phyloP scores from a whole-genome alignment of 2,329 filamentous ascomycete species.

The Pezicula neosporulosa region DNA sequence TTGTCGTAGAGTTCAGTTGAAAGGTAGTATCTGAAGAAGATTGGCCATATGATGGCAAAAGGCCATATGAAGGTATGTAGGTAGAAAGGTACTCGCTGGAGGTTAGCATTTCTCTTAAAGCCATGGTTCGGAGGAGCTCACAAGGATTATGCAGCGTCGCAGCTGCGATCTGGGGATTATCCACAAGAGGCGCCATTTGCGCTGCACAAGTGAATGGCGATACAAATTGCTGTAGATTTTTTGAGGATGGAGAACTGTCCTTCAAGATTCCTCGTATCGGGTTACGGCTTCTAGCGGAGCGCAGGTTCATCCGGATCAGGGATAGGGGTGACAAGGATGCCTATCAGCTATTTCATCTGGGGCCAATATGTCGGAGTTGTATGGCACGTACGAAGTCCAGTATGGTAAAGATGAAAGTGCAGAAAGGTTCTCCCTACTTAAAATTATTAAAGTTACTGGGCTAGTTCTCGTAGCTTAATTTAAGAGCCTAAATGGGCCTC shows the following conservation, averaged over 20 bases:
- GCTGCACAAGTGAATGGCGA: conserved; percentile 22
- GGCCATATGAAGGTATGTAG: conserved; percentile 92
- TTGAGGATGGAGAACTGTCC: not conserved
- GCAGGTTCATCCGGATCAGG: too few relatives aligned
- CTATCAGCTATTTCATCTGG: too few relatives aligned
- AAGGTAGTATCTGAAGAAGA: conserved; percentile 86
- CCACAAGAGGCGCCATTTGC: conserved; percentile 76
- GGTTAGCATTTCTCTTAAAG: conserved; percentile 7
- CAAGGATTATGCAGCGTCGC: conserved; percentile 83
- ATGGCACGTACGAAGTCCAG: too few relatives aligned
- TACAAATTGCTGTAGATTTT: not conserved
- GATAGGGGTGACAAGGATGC: too few relatives aligned
- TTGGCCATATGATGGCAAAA: conserved; percentile 86
- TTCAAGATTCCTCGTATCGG: not conserved
- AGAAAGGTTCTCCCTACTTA: too few relatives aligned
- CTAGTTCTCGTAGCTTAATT: too few relatives aligned
- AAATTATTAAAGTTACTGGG: too few relatives aligned
- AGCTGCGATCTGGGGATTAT: conserved; percentile 84
- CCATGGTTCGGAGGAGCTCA: conserved; percentile 9
- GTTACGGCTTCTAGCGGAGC: too few relatives aligned
- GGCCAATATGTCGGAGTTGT: too few relatives aligned
- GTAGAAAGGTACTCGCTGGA: conserved; percentile 56
- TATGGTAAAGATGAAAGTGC: too few relatives aligned
- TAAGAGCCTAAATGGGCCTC: too few relatives aligned
- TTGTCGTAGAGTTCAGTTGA: conserved; percentile 80